phyloP scores from a whole-genome alignment of 2,329 filamentous ascomycete species.

The Xylariaceae sp. region DNA sequence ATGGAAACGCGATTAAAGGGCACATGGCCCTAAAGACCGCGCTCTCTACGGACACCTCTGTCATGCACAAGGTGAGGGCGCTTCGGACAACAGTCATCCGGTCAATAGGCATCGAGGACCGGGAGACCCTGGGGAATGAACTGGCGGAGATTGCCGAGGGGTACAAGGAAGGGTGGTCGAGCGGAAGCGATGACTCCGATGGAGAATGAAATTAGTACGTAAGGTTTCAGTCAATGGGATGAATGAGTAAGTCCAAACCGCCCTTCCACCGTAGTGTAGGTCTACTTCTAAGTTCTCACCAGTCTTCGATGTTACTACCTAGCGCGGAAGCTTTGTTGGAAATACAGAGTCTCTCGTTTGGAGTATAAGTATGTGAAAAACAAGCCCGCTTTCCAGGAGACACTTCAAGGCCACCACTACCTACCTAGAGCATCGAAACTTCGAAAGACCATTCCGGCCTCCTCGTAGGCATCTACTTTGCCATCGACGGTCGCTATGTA shows the following conservation, averaged over 20 bases:
- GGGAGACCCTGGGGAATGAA: conserved; percentile 77
- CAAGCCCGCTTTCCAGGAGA: no score
- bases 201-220: conserved; percentile 37
- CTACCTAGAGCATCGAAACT: no score
- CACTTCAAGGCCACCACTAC: no score
- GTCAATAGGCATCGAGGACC: conserved; percentile 67
- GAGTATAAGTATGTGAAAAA: neutral
- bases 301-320: neutral
- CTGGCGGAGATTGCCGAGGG: conserved; percentile 79
- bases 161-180: conserved; percentile 84
- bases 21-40: conserved; percentile 51
- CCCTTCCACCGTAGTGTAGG: no score
- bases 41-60: conserved; percentile 69
- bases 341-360: neutral
- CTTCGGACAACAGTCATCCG: conserved; percentile 62
- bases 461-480: neutral
- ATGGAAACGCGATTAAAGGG: conserved; percentile 35
- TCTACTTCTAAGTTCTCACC: neutral
- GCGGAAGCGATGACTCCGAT: conserved; percentile 67
- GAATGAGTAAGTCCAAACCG: neutral
- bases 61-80: conserved; percentile 63
- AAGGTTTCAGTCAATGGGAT: neutral
- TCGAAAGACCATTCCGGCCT: no score
- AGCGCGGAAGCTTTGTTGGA: neutral
- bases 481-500: conserved; percentile 3